phyloP scores from a whole-genome alignment of 257 asterid species.

The Solanum ossicruentum region DNA sequence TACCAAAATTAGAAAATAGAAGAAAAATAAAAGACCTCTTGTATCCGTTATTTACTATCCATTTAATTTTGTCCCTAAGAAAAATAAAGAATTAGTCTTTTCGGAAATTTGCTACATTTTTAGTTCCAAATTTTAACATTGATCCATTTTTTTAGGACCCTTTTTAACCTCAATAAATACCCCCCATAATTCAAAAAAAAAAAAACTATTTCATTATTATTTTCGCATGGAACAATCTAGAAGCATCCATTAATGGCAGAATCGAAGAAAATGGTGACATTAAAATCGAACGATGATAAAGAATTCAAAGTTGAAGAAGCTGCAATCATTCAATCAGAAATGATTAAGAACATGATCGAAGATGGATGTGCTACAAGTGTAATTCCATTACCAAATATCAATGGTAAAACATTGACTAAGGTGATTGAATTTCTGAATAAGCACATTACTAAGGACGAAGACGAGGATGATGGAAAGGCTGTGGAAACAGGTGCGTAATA shows the following conservation, averaged over 20 bases:
- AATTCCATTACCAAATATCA: slow-evolving; percentile 3
- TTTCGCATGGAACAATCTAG: background rate
- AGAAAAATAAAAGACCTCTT: background rate
- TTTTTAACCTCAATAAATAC: background rate
- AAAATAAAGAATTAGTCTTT: background rate
- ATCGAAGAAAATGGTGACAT: background rate
- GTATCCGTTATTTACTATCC: background rate
- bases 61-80: background rate
- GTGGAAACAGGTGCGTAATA: background rate
- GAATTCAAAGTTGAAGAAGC: slow-evolving; percentile 1
- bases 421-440: slow-evolving; percentile 3
- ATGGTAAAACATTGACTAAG: background rate
- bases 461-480: background rate
- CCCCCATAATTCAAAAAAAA: background rate
- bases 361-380: background rate
- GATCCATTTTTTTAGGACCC: background rate
- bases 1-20: background rate
- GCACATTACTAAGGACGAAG: background rate
- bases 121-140: background rate
- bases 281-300: background rate
- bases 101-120: background rate
- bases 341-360: slow-evolving; percentile 3
- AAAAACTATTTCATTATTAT: background rate
- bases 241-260: background rate
- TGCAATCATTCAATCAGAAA: background rate